Conservation (phyloP, 805 yeast genomes). For the Yueomyces sp. region DNA sequence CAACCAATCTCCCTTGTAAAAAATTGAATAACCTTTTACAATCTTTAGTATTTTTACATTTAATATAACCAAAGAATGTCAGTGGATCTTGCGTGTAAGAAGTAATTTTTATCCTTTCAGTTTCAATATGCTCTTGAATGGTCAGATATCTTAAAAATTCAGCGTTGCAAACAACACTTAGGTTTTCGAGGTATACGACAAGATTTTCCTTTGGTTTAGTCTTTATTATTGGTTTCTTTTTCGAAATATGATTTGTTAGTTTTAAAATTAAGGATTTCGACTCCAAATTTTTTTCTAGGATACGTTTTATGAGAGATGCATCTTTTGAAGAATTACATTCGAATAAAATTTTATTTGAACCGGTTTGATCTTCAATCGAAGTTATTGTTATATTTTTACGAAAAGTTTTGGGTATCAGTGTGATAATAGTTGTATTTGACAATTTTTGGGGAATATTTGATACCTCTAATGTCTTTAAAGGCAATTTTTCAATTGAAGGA, state of each 20-base stretch:
- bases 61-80: constrained; percentile 15
- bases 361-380: too few species aligned
- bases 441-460: not conserved
- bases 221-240: not conserved
- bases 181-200: constrained; percentile 12
- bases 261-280: too few species aligned
- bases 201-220: not conserved
- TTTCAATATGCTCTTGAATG: constrained; percentile 14
- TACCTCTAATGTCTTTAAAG: not conserved
- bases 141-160: constrained; percentile 17
- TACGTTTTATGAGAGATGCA: too few species aligned
- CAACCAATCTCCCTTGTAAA: constrained; percentile 16
- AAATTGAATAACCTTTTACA: constrained; percentile 10
- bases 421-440: too few species aligned
- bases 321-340: too few species aligned
- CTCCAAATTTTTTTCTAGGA: too few species aligned
- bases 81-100: constrained; percentile 8
- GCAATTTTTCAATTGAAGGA: not conserved
- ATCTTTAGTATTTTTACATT: constrained; percentile 11
- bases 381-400: too few species aligned
- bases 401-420: too few species aligned
- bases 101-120: constrained; percentile 7
- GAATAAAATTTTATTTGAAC: too few species aligned
- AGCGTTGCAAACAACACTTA: constrained; percentile 18
- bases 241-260: too few species aligned